Base-by-base conservation (phyloP, 768 basidiomycete genomes). In the Pleurotus sapidus region DNA sequence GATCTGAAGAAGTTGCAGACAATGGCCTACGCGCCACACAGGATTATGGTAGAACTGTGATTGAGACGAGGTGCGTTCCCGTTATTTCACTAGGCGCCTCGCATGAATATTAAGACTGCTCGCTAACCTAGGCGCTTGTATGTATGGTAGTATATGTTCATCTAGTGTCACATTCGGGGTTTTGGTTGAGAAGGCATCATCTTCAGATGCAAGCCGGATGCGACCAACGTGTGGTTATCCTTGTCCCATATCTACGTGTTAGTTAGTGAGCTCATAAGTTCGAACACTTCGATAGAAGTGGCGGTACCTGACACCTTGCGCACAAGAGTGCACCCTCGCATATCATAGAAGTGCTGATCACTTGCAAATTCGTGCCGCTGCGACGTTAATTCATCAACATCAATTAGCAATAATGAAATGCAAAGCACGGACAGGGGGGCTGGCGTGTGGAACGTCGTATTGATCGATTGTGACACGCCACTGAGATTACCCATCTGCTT, bases 401-500 rank as follows among this genome's bases (percentile, higher is more conserved):
- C 46, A 48, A 47, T 46, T 5, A 43, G 25, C 4, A 17, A 18
- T 15, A 39, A 17, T 12, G 30, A 56, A 34, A 40, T 40, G 30
- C 30, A 17, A 7, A 47, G 18, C 14, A 69, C 76, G 46, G 61
- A 74, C 83, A 69, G 54, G 17, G 64, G 57, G 0, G 76, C 79
- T 1, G 73, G 69, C 3, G 74, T 67, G 60, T 83, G 79, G 59
- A 75, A 82, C n/a, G 74, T 59, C 2, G 70, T 67, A 54, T 81
- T 75, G 61, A 83, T 77, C 2, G 64, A 71, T 53, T 77, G 77
- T 1, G 81, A 80, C 23, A 81, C 77, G 6, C 75, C 75, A 0
- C 69, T 56, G 8, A 34, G 8, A 34, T 34, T 34, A 34, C 30
- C 30, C 30, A 34, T 34, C 11, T 34, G 30, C 30, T 7, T 34